Percentiles rank a stretch among this genome's conserved stretches.
These are phyloP conservation scores for Tremella yokohamensis DNA, from an alignment of 768 basidiomycete species.

Conservation along the genomic window DNA sequence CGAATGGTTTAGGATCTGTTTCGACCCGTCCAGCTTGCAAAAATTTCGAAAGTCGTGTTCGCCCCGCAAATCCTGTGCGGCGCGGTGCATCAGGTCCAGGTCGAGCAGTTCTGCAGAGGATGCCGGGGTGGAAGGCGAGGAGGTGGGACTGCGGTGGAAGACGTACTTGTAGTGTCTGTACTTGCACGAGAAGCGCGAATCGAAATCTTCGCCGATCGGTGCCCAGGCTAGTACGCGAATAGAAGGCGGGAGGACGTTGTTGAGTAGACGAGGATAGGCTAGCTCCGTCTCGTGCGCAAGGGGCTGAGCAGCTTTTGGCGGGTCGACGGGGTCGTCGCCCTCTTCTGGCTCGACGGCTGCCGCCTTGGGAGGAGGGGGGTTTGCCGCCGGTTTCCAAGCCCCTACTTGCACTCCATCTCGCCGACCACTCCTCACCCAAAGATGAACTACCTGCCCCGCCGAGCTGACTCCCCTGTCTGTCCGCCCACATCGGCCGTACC, in stretches of 20 bases:
- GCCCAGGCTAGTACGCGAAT: conserved; percentile 94
- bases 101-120: conserved; percentile 56
- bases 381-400: conserved; percentile 10
- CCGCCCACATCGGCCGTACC: conserved; percentile 85
- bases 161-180: conserved; percentile 97
- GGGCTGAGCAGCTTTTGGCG: neutral
- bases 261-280: conserved; percentile 74
- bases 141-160: conserved; percentile 58
- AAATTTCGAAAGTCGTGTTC: conserved; percentile 94
- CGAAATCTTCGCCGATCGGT: conserved; percentile 71
- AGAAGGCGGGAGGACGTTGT: conserved; percentile 79
- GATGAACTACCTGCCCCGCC: conserved; percentile 84
- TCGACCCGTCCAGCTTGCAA: conserved; percentile 85
- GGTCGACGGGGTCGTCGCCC: neutral
- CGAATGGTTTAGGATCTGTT: conserved; percentile 78
- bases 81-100: conserved; percentile 69
- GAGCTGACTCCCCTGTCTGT: conserved; percentile 95
- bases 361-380: neutral
- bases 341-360: neutral
- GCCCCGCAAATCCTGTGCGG: conserved; percentile 68
- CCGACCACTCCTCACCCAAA: conserved; percentile 74
- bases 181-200: conserved; percentile 80
- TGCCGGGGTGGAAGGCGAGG: neutral
- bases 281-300: conserved; percentile 56
- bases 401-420: conserved; percentile 26